Evolutionary conservation across 495 filamentous ascomycete species (phyloP).

Genomic region (Hypoxylon crocopeplum): DNA sequence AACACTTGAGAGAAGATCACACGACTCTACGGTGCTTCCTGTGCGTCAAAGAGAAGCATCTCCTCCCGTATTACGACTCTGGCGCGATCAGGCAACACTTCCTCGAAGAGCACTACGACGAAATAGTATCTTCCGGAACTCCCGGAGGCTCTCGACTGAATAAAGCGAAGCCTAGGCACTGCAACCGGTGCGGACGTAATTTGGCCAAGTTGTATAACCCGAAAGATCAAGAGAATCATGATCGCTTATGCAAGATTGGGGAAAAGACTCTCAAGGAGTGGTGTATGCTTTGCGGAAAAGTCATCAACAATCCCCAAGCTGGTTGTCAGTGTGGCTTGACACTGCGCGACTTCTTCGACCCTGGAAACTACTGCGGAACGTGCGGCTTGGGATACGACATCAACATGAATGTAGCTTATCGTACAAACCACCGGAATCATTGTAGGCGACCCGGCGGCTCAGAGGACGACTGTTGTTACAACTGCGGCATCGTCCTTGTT

Average conservation of each 20-base stretch:
- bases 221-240: slow-evolving; percentile 34
- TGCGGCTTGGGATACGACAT: slow-evolving; percentile 19
- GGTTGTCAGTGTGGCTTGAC: neutral
- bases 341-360: neutral
- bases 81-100: slow-evolving; percentile 42
- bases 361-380: neutral
- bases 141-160: neutral
- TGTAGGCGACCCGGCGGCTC: slow-evolving; percentile 2
- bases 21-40: slow-evolving; percentile 34
- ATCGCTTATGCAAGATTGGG: slow-evolving; percentile 16
- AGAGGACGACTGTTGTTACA: neutral
- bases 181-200: slow-evolving; percentile 39
- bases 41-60: slow-evolving; percentile 20
- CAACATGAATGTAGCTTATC: slow-evolving; percentile 7
- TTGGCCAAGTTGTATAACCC: slow-evolving; percentile 12
- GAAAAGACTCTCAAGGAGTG: neutral
- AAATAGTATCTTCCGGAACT: neutral
- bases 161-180: slow-evolving; percentile 17
- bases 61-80: slow-evolving; percentile 30
- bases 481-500: slow-evolving; percentile 10
- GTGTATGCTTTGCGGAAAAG: slow-evolving; percentile 6
- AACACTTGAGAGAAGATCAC: slow-evolving; percentile 36
- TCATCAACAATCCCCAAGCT: neutral
- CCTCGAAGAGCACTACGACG: slow-evolving; percentile 32
- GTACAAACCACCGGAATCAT: neutral